Conservation (phyloP, 148 eudicot genomes). For the Nyssa sinensis region DNA sequence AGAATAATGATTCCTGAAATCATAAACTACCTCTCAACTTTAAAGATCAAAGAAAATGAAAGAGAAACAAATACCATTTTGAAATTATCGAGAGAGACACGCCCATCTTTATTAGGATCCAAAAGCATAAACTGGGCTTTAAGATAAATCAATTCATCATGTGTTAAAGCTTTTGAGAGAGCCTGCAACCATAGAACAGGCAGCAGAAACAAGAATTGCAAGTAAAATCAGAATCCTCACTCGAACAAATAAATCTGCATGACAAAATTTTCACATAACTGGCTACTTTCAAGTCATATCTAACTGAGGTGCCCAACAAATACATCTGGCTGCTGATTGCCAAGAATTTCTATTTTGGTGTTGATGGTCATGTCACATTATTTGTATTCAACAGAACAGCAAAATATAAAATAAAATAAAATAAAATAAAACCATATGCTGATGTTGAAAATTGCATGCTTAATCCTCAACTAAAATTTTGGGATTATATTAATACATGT, state of each 20-base stretch:
- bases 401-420: no score
- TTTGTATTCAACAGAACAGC: background rate
- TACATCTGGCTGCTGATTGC: background rate
- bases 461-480: background rate
- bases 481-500: background rate
- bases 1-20: background rate
- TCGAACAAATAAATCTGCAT: background rate
- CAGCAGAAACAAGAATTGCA: background rate
- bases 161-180: conserved; percentile 66
- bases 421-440: no score
- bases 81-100: conserved; percentile 36
- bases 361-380: background rate
- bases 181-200: conserved; percentile 39
- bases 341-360: background rate
- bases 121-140: conserved; percentile 48
- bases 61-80: conserved; percentile 26
- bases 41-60: conserved; percentile 2
- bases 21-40: background rate
- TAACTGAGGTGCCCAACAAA: background rate
- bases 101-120: conserved; percentile 42
- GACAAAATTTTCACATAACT: background rate
- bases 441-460: background rate
- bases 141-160: conserved; percentile 61
- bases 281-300: conserved; percentile 3
- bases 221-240: background rate